These are phyloP conservation scores for Colletotrichum sp. DNA, from an alignment of 2,329 filamentous ascomycete species.

Conservation along the genomic window DNA sequence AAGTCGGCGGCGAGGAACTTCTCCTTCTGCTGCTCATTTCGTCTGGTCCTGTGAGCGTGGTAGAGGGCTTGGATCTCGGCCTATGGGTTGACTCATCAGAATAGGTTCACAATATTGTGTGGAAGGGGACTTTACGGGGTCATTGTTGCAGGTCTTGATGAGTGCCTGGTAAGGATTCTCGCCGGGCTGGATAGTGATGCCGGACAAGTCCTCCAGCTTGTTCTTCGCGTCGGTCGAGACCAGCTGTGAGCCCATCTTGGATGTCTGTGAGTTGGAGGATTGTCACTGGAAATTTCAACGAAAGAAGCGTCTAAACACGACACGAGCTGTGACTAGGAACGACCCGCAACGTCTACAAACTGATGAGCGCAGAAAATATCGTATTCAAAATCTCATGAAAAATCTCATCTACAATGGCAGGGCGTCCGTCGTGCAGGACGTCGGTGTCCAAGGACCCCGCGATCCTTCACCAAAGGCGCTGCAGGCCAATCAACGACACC, in stretches of 20 bases:
- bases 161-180: slow-evolving; percentile 80
- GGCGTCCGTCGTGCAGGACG: not conserved
- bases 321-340: not conserved
- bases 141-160: slow-evolving; percentile 69
- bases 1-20: slow-evolving; percentile 76
- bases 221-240: slow-evolving; percentile 48
- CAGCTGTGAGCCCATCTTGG: slow-evolving; percentile 38
- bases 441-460: not conserved
- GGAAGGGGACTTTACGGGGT: slow-evolving; percentile 59
- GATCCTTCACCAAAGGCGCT: not conserved
- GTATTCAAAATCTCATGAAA: not conserved
- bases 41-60: slow-evolving; percentile 71
- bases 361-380: not conserved
- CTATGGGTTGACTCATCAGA: slow-evolving; percentile 40
- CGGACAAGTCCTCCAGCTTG: slow-evolving; percentile 60
- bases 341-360: not conserved
- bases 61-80: slow-evolving; percentile 75
- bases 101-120: rapidly evolving
- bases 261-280: not conserved
- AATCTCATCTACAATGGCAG: not conserved
- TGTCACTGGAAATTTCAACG: not conserved
- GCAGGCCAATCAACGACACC: not conserved
- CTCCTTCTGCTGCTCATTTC: slow-evolving; percentile 77
- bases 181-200: slow-evolving; percentile 51
- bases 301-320: not conserved